These are phyloP conservation scores for Diaporthe ampelina DNA, from an alignment of 2,329 filamentous ascomycete species.

Conservation along the genomic window DNA sequence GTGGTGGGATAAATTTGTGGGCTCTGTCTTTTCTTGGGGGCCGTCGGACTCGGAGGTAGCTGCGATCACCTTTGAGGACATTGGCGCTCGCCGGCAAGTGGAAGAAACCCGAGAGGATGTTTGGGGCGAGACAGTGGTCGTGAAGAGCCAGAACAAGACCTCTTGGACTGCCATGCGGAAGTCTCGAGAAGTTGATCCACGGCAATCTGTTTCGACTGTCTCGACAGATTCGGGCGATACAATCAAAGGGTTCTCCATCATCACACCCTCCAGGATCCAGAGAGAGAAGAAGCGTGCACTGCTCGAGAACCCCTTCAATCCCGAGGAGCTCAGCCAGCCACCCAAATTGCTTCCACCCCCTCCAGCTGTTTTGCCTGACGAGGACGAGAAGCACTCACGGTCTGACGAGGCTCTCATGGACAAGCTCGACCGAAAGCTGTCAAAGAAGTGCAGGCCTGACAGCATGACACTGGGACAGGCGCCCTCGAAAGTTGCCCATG, in stretches of 20 bases:
- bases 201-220: neutral
- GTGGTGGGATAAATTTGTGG: conserved; percentile 1
- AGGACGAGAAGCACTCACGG: neutral
- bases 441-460: conserved; percentile 2
- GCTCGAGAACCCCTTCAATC: neutral
- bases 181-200: neutral
- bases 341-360: conserved; percentile 1
- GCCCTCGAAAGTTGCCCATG: neutral
- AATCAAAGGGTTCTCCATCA: neutral
- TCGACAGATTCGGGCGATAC: neutral
- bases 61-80: conserved; percentile 21
- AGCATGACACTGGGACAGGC: neutral
- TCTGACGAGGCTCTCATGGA: neutral
- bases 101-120: conserved; percentile 24
- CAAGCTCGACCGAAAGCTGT: neutral
- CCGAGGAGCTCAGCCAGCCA: neutral
- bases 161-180: neutral
- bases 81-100: neutral
- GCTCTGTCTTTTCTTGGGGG: neutral
- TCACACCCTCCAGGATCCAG: neutral
- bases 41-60: conserved; percentile 12
- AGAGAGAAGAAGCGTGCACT: neutral
- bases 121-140: conserved; percentile 20
- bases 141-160: neutral
- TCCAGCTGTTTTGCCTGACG: neutral